Base-by-base conservation (phyloP, 2,329 filamentous ascomycete species). In the Cladosporium colombiae region DNA sequence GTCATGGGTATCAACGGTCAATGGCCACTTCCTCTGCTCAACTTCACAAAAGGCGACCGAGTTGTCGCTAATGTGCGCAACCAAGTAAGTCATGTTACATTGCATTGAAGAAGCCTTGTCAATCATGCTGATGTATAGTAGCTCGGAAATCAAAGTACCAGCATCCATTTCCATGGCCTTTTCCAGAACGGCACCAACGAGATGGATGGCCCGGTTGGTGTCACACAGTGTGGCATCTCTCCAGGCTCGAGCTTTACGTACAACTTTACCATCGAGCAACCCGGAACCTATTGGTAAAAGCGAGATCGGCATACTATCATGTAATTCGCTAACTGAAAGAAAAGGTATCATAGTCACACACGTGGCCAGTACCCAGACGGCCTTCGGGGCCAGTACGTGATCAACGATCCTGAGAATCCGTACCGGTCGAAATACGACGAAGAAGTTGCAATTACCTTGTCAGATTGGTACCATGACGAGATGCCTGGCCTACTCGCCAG, bases 111-210 rank as follows among this genome's bases (percentile, higher is more conserved):
- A 27, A 10, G 40, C 8, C 49, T 23, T 35, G n/a, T 35, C 5
- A 23, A 0, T 23, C 18, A 21, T 14, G 21, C 55, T 57, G 1
- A n/a, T 40, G 5, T 11, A 14, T 33, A 3, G 13, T 53, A 76
- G 74, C 85, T 90, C 0, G 80, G 81, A 14, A 90, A 92, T 69
- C 76, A 85, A 70, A 85, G 83, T 14, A 89, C 89, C 10, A 85
- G 84, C 44, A 81, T 93, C 5, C 91, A 94, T 74, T 93, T 91
- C 75, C 91, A 94, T 70, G 91, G 91, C 18, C 83, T 94, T 68
- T 92, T 87, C 73, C 90, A 92, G 74, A 91, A 91, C 70, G 89
- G 89, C 13, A 91, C 89, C 0, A 91, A 87, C 66, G 83, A 83
- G 65, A 91, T 92, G 88, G 91, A 94, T 72, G 91, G 91, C 0